Base-by-base conservation (phyloP, 805 yeast species). In the Metschnikowia henanensis region DNA sequence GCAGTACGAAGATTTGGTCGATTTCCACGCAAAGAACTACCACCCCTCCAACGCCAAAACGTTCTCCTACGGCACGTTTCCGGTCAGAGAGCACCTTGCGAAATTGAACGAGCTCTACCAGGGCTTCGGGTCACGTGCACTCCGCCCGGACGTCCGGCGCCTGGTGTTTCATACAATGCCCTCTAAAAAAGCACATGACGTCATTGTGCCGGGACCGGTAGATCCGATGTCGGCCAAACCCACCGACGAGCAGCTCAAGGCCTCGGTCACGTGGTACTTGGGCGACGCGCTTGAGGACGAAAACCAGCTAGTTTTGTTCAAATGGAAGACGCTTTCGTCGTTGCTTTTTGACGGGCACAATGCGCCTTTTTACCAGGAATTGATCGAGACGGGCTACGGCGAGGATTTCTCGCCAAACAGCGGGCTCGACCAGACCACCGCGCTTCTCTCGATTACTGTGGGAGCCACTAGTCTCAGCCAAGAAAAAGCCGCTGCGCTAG, bases 41-140 rank as follows among this genome's bases (percentile, higher is more conserved):
- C 97, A 91, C 60, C 97, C 99, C 2, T 84, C 95, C 2, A 94
- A 92, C 62, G 80, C 95, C 2, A 80, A 74, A 55, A 85, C 96
- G 0, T 90, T 83, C 63, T 85, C 97, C 0, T 94, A 94, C 60
- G 98, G 99, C 30, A 76, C 82, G 40, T 72, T 89, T 37, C 80
- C 91, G 0, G 65, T 91, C 46, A 63, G 60, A 0, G 76, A 73
- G 15, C 88, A 87, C 45, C 68, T 91, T 47, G 60, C 72, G 39
- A 77, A 76, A 46, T 62, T 90, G 35, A 68, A 83, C 50, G 62
- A 70, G 13, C 75, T 73, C 39, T 81, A 80, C 49, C 52, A 55
- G 1, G 57, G 59, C 1, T 84, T 81, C 59, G 90, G 89, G 6
- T 73, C 68, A 47, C 66, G 85, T 52, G 39, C 49, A 8, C 29